Conservation (phyloP, 257 asterid genomes). For the Jasminum sambac region DNA sequence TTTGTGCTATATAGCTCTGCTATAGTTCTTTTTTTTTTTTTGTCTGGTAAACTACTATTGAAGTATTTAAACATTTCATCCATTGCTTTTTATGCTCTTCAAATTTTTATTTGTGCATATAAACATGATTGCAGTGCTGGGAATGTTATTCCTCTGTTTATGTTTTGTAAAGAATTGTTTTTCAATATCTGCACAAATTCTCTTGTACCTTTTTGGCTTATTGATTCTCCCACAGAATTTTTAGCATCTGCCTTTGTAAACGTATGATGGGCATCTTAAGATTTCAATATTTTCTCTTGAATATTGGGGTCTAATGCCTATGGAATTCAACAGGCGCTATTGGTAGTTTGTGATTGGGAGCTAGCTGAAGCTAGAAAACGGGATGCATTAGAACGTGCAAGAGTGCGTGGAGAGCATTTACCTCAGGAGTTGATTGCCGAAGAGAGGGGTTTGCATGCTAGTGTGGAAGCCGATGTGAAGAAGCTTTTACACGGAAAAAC, state of each 20-base stretch:
- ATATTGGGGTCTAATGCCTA: neutral
- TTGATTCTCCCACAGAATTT: neutral
- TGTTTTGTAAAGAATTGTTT: neutral
- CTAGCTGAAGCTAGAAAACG: slow-evolving; percentile 79
- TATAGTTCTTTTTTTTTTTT: neutral
- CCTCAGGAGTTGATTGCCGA: slow-evolving; percentile 80
- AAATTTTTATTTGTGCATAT: neutral
- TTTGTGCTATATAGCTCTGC: neutral
- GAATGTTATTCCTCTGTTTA: neutral
- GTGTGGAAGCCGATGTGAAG: slow-evolving; percentile 86
- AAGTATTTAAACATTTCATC: neutral
- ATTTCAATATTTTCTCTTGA: neutral
- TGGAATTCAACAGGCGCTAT: slow-evolving; percentile 57
- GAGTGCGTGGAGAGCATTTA: slow-evolving; percentile 85
- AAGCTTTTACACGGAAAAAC: slow-evolving; percentile 65
- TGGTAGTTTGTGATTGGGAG: slow-evolving; percentile 92
- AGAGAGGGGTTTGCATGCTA: slow-evolving; percentile 83
- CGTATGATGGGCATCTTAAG: neutral
- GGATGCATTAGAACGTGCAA: slow-evolving; percentile 88
- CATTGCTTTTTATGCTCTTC: neutral
- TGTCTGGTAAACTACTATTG: neutral
- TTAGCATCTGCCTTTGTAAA: neutral
- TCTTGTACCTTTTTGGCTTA: neutral
- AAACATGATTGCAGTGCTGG: neutral
- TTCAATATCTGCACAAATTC: neutral